Evolutionary conservation across 2,329 filamentous ascomycete genomes (phyloP), one percentile per base, ranked within the genome.

Genomic region (Fusarium mangiferae): DNA sequence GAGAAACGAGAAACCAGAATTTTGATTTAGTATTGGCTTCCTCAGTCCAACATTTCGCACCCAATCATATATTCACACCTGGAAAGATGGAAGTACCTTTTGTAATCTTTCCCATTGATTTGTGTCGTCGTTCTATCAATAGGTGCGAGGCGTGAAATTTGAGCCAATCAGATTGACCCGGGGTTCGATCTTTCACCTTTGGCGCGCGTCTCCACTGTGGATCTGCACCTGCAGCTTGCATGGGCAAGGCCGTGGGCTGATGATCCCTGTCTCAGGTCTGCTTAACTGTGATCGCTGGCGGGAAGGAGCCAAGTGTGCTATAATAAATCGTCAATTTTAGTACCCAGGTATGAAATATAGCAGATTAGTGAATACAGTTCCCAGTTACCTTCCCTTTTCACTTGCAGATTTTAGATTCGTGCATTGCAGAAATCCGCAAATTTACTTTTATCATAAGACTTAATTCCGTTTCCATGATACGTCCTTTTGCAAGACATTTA

Each of bases 141-240:
- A 49, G 33, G 22, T 48, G 30, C 55, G 51, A 51, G 35, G 24
- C 24, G 35, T 28, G 15, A 17, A 20, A 9, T n/a, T 41, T 28
- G 2, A 41, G 24, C 51, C 51, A 55, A 55, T 55, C 24, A 55
- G 35, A 8, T 41, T 38, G 35, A 38, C 54, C 35, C 35, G 61
- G 39, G 41, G 35, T 54, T 54, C 39, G 62, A 62, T 56, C 56
- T 70, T 70, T 68, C 62, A 70, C 66, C 42, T 72, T 72, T 72
- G 72, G 68, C 72, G 71, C 72, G 68, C 68, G 68, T 59, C 72
- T 72, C 72, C 72, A 65, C 68, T 59, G 63, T 74, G 72, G 72
- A 60, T 64, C 67, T 71, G 59, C 67, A 74, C 62, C 61, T 74
- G 71, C 68, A 66, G 62, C 62, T 71, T 67, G 71, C 72, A 72